Base-by-base conservation (phyloP, 139 green algal genomes). In the Chlorella vulgaris region DNA sequence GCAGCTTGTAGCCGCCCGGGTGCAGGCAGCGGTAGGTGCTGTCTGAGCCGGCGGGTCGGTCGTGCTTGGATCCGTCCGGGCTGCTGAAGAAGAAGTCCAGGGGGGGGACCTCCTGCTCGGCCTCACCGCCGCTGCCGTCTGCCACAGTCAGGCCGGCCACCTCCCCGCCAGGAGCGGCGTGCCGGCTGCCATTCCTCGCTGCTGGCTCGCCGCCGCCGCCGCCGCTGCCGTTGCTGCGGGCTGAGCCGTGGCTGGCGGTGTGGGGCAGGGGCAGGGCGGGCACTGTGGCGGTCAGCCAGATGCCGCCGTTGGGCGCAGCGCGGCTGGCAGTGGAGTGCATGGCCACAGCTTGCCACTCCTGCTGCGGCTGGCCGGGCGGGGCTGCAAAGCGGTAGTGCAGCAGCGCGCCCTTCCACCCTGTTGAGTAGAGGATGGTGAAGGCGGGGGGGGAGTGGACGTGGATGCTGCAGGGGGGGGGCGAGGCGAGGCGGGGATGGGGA, bases 1-100 rank as follows among this genome's bases (percentile, higher is more conserved):
- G 74, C 42, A 96, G 84, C 78, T 93, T 96, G 86, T 87, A 96
- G 50, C 89, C 89, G 22, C 91, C 90, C 0, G 86, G 84, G 53
- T 83, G 80, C 18, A 38, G 74, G 47, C 85, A 85, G 7, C 60
- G 60, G 84, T 95, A 95, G 68, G 28, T 24, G 33, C 43, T 55
- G 19, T 68, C 81, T n/a, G n/a, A n/a, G 19, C 38, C 33, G 22
- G 22, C 50, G n/a, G 86, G 86, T 21, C 47, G 69, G 75, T 91
- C 84, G 58, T 85, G 82, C 73, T 86, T 31, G 5, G 22, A 36
- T 15, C 69, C 81, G 40, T 86, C 63, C 31, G 71, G 76, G 65
- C 80, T 81, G 53, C 35, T 69, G 7, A 92, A 66, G 36, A 78
- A 80, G 33, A 93, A 92, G 47, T 93, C 88, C 15, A 91, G 43